phyloP scores from a whole-genome alignment of 768 basidiomycete species.

The Lactarius akahatsu region DNA sequence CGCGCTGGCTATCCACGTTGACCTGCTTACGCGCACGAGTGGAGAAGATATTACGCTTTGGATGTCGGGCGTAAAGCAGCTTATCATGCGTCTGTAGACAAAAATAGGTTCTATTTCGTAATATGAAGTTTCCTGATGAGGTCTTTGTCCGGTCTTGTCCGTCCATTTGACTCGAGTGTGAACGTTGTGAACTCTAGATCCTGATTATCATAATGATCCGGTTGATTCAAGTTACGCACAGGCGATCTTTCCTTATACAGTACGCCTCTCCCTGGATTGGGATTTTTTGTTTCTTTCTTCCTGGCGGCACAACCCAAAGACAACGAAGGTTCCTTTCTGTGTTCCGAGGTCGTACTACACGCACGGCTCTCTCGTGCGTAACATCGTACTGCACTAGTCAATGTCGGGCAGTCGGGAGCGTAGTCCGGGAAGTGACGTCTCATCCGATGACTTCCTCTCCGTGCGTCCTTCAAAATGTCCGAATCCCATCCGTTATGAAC shows the following conservation, averaged over 20 bases:
- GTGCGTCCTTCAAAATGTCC: constrained; percentile 9
- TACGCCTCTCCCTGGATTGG: background rate
- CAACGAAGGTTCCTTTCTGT: background rate
- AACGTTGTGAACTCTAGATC: background rate
- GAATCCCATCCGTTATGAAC: background rate
- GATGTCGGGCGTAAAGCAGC: constrained; percentile 90
- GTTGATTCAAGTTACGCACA: background rate
- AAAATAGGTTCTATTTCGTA: background rate
- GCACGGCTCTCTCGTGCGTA: background rate
- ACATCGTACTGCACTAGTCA: background rate
- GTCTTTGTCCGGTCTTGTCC: background rate
- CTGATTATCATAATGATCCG: background rate
- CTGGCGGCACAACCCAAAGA: background rate
- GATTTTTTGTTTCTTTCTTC: background rate
- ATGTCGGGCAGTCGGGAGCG: constrained; percentile 2
- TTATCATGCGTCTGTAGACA: constrained; percentile 67
- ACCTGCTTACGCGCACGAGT: constrained; percentile 73
- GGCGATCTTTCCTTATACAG: background rate
- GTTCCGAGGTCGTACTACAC: background rate
- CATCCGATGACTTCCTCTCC: background rate
- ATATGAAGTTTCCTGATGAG: background rate
- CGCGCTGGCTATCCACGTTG: constrained; percentile 82
- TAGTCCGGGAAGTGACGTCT: background rate
- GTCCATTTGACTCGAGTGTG: background rate
- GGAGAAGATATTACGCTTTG: constrained; percentile 82